Evolutionary conservation across 2,329 filamentous ascomycete genomes (phyloP).

Genomic region (Chaetomiaceae sp.): DNA sequence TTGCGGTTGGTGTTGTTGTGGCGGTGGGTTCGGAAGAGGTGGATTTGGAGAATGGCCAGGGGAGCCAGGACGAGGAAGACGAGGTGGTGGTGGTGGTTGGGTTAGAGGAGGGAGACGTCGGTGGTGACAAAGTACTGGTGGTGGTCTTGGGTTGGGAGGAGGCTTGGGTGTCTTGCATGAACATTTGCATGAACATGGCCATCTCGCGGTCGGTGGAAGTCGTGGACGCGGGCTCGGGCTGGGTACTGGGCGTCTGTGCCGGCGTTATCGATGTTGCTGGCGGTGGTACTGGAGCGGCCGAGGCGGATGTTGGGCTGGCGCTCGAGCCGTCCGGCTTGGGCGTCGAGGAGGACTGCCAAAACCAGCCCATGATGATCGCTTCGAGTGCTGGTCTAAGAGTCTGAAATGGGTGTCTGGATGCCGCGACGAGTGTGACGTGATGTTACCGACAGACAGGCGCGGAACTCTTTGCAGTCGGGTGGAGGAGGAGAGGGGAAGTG

Average conservation of each 20-base stretch:
- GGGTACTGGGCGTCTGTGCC: not conserved
- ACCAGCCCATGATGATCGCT: constrained; percentile 53
- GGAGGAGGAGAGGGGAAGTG: constrained; percentile 10
- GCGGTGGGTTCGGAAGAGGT: constrained; percentile 1
- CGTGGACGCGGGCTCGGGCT: constrained; percentile 20
- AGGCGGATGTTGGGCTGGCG: constrained; percentile 16
- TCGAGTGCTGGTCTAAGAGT: not conserved
- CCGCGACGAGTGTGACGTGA: too few relatives aligned
- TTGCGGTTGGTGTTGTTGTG: not conserved
- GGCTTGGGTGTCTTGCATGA: constrained; percentile 33
- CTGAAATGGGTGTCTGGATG: too few relatives aligned
- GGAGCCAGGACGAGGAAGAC: constrained; percentile 14
- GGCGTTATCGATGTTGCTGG: constrained; percentile 8
- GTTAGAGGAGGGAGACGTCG: constrained; percentile 20
- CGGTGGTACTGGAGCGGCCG: constrained; percentile 16
- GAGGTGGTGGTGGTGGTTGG: constrained; percentile 1
- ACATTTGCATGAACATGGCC: constrained; percentile 49
- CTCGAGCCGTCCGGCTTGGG: constrained; percentile 14
- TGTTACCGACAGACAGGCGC: not conserved
- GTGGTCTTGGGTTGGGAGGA: constrained; percentile 22
- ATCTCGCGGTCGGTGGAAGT: constrained; percentile 46
- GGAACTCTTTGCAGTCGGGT: not conserved
- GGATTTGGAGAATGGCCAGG: constrained; percentile 8
- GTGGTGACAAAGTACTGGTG: too few relatives aligned
- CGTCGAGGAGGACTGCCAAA: constrained; percentile 43